phyloP scores from a whole-genome alignment of 78 protist species.

The Pelomyxa schiedti region DNA sequence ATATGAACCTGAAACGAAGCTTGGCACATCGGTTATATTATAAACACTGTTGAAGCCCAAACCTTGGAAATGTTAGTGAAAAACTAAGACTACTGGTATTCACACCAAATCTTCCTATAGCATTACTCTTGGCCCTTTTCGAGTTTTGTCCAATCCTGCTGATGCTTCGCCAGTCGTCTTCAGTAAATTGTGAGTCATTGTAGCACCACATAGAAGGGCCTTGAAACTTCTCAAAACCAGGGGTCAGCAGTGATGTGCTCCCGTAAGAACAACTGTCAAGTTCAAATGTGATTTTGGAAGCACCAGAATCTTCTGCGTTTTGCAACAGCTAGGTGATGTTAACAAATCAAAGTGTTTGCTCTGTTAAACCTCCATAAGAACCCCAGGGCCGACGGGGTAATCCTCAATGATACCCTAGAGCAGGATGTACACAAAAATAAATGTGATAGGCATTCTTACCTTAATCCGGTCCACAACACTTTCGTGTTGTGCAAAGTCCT shows the following conservation, averaged over 20 bases:
- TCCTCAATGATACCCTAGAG: too few relatives aligned
- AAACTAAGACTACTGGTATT: too few relatives aligned
- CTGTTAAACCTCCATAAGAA: too few relatives aligned
- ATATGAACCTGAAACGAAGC: conserved; percentile 1
- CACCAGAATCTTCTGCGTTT: conserved; percentile 10
- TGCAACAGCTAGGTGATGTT: too few relatives aligned
- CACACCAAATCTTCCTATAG: conserved; percentile 41
- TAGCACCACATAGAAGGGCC: conserved; percentile 37
- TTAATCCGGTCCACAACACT: too few relatives aligned
- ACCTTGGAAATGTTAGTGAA: too few relatives aligned
- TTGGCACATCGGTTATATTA: conserved; percentile 44
- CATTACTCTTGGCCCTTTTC: not conserved
- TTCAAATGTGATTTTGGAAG: not conserved
- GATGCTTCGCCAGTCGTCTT: conserved; percentile 10
- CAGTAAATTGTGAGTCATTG: conserved; percentile 33
- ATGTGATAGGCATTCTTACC: too few relatives aligned
- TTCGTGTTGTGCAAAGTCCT: too few relatives aligned
- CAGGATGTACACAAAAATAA: too few relatives aligned
- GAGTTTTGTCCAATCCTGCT: not conserved
- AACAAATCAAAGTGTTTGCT: too few relatives aligned
- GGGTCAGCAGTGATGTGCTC: not conserved
- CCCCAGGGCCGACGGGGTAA: too few relatives aligned
- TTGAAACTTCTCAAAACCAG: conserved; percentile 1
- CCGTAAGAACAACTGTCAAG: not conserved
- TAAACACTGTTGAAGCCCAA: conserved; percentile 57